Evolutionary conservation across 371 early-diverging fungal genomes (phyloP).

Genomic region (Apophysomyces elegans): DNA sequence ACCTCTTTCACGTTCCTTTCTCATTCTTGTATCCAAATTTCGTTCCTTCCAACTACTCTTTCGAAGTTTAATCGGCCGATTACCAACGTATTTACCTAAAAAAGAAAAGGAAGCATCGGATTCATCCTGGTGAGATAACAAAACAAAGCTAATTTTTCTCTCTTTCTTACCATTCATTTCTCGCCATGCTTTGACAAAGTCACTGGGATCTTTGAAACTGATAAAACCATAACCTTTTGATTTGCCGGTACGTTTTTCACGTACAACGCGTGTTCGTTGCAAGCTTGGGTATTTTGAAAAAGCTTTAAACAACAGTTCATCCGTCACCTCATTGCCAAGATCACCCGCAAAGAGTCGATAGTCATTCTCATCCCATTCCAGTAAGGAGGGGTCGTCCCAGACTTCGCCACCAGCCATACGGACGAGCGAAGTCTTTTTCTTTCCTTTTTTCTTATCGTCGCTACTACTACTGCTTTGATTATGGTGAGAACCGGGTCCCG

Average conservation of each 20-base stretch:
- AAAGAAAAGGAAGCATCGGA: not conserved
- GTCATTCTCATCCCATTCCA: constrained; percentile 91
- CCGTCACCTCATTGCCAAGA: constrained; percentile 88
- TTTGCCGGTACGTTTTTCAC: constrained; percentile 81
- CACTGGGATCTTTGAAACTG: constrained; percentile 83
- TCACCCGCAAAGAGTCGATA: constrained; percentile 89
- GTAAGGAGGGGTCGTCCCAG: constrained; percentile 93
- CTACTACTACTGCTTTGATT: not conserved
- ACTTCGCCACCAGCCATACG: constrained; percentile 91
- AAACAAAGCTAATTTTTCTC: not conserved
- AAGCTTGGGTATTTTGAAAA: constrained; percentile 84
- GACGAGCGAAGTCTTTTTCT: constrained; percentile 66
- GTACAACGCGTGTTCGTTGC: constrained; percentile 76
- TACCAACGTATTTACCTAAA: constrained; percentile 94
- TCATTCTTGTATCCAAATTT: constrained; percentile 67
- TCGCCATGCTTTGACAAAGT: constrained; percentile 82
- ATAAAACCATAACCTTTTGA: constrained; percentile 85
- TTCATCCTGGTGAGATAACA: not conserved
- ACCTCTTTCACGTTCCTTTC: constrained; percentile 52
- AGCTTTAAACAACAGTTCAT: constrained; percentile 75
- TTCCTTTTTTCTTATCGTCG: constrained; percentile 22
- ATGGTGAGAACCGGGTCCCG: constrained; percentile 14
- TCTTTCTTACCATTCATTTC: constrained; percentile 84
- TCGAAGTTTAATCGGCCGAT: constrained; percentile 90
- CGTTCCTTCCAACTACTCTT: constrained; percentile 96